These are phyloP conservation scores for Geosmithia putterillii DNA, from an alignment of 2,329 filamentous ascomycete species.

Conservation along the genomic window DNA sequence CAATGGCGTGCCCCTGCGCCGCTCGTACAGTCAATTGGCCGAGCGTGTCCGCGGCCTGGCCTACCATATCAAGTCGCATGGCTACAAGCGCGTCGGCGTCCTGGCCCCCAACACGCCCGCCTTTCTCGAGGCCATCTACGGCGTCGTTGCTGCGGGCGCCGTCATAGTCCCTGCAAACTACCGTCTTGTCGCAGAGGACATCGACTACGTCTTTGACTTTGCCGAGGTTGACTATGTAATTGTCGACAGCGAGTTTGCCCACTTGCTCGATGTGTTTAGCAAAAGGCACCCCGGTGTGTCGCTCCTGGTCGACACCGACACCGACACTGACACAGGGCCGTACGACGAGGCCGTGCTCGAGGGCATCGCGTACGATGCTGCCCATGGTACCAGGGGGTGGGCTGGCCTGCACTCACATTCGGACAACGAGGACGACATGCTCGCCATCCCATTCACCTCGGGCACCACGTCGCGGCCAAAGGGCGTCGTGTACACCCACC, in stretches of 20 bases:
- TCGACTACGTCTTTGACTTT: conserved; percentile 82
- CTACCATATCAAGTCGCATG: conserved; percentile 70
- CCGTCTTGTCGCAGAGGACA: conserved; percentile 67
- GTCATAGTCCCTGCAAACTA: conserved; percentile 59
- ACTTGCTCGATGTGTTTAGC: conserved; percentile 55
- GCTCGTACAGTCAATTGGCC: conserved; percentile 71
- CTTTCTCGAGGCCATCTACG: conserved; percentile 84
- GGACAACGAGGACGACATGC: conserved; percentile 63
- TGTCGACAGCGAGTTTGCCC: conserved; percentile 68
- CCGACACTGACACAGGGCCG: conserved; percentile 61
- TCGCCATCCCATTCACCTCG: conserved; percentile 87
- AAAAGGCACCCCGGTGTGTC: conserved; percentile 49
- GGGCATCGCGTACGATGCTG: conserved; percentile 59
- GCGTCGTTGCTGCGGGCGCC: conserved; percentile 68
- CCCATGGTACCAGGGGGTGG: conserved; percentile 63
- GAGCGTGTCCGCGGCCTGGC: conserved; percentile 79
- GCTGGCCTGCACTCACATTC: conserved; percentile 58
- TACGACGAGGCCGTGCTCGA: conserved; percentile 78
- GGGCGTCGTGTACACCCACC: conserved; percentile 84
- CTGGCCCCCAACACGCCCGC: conserved; percentile 88
- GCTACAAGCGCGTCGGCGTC: conserved; percentile 68
- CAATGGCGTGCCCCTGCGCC: conserved; percentile 60
- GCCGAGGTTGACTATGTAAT: conserved; percentile 79
- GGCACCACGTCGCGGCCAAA: conserved; percentile 88
- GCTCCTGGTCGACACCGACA: conserved; percentile 58